Conservation (phyloP, 2,329 filamentous ascomycete species). For the Exophiala sp. region DNA sequence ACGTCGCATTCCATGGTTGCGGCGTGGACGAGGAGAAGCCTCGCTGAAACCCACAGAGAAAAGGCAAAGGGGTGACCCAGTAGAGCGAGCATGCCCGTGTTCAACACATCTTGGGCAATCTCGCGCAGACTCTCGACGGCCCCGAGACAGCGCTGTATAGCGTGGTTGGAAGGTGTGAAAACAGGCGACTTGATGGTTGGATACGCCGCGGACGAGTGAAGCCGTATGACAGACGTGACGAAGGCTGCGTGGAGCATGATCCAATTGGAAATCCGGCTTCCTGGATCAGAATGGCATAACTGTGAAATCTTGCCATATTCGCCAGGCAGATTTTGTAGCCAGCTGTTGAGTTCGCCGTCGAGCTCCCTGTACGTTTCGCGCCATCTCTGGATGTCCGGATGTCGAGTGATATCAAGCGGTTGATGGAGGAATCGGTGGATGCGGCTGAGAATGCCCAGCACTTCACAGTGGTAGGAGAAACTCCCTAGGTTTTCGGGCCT, state of each 20-base stretch:
- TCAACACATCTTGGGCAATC: slow-evolving; percentile 70
- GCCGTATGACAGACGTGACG: slow-evolving; percentile 81
- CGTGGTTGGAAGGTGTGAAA: slow-evolving; percentile 78
- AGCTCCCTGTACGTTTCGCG: slow-evolving; percentile 80
- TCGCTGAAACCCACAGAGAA: slow-evolving; percentile 74
- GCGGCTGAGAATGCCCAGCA: slow-evolving; percentile 79
- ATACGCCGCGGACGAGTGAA: slow-evolving; percentile 89
- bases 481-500: slow-evolving; percentile 76
- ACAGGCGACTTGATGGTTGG: slow-evolving; percentile 82
- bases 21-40: slow-evolving; percentile 79
- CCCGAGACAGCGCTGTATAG: slow-evolving; percentile 72
- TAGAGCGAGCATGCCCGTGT: slow-evolving; percentile 67
- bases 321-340: slow-evolving; percentile 75
- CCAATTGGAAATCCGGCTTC: slow-evolving; percentile 52
- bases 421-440: slow-evolving; percentile 85
- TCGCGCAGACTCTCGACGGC: slow-evolving; percentile 79
- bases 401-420: slow-evolving; percentile 78
- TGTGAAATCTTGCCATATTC: slow-evolving; percentile 82
- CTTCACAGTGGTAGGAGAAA: slow-evolving; percentile 86
- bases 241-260: slow-evolving; percentile 89
- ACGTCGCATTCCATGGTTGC: slow-evolving; percentile 56
- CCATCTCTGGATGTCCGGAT: slow-evolving; percentile 83
- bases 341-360: slow-evolving; percentile 69
- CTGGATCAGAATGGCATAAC: slow-evolving; percentile 58
- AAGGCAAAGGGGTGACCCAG: slow-evolving; percentile 87